phyloP scores from a whole-genome alignment of 495 filamentous ascomycete species.

The Parathielavia hyrcaniae region DNA sequence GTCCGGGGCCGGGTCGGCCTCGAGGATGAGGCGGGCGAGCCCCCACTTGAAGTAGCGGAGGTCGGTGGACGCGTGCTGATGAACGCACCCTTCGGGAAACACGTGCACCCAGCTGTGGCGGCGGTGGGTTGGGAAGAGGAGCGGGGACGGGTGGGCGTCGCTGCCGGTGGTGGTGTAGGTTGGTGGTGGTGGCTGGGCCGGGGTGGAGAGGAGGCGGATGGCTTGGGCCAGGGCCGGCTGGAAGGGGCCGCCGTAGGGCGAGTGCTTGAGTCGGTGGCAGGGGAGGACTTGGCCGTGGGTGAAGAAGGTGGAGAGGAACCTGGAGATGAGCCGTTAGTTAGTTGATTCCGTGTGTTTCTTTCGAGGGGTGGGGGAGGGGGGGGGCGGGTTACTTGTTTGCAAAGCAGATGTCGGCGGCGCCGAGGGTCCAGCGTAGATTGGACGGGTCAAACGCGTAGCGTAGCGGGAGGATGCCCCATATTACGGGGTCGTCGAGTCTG shows the following conservation, averaged over 20 bases:
- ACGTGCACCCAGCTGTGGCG: conserved; percentile 81
- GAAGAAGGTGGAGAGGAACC: conserved; percentile 65
- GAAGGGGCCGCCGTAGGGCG: conserved; percentile 67
- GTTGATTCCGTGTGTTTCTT: background rate
- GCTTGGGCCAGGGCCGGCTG: conserved; percentile 84
- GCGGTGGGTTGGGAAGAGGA: conserved; percentile 46
- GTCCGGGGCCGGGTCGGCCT: conserved; percentile 73
- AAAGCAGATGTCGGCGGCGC: conserved; percentile 91
- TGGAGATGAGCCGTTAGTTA: conserved; percentile 19
- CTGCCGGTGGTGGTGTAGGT: conserved; percentile 59
- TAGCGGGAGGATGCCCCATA: conserved; percentile 82
- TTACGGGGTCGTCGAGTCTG: conserved; percentile 88
- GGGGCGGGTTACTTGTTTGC: conserved; percentile 50
- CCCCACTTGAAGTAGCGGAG: conserved; percentile 99
- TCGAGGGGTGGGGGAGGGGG: background rate
- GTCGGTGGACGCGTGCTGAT: conserved; percentile 70
- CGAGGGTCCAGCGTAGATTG: conserved; percentile 79
- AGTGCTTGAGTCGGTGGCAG: conserved; percentile 74
- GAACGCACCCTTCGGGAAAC: conserved; percentile 90
- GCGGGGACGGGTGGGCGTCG: conserved; percentile 54
- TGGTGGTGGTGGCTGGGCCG: conserved; percentile 35
- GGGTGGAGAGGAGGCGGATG: conserved; percentile 70
- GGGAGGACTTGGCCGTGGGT: conserved; percentile 80
- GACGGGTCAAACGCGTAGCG: conserved; percentile 60
- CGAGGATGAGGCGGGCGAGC: conserved; percentile 78